Percentiles rank a stretch among this genome's conserved stretches.
phyloP scores from a whole-genome alignment of 2,329 filamentous ascomycete species.

The Fusarium metavorans region DNA sequence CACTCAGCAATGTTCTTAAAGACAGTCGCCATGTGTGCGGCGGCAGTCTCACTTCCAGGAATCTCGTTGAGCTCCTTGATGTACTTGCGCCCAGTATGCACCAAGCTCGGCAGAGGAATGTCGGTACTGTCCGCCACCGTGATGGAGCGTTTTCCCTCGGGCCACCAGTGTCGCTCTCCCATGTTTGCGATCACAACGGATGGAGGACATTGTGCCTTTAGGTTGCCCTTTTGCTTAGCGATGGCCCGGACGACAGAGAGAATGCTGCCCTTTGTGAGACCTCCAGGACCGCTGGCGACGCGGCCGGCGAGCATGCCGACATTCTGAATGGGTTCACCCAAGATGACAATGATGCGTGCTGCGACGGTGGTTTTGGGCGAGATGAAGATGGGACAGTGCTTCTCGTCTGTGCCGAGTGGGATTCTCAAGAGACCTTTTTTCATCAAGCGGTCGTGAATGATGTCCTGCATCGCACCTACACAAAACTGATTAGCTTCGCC shows the following conservation, averaged over 20 bases:
- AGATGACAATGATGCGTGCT: slow-evolving; percentile 76
- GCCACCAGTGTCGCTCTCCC: slow-evolving; percentile 83
- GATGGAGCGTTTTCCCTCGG: slow-evolving; percentile 70
- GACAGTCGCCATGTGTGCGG: slow-evolving; percentile 74
- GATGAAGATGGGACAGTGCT: slow-evolving; percentile 76
- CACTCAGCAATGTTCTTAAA: slow-evolving; percentile 72
- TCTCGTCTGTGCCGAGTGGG: slow-evolving; percentile 71
- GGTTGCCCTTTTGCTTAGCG: slow-evolving; percentile 49
- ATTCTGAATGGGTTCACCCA: slow-evolving; percentile 79
- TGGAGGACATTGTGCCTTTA: slow-evolving; percentile 53
- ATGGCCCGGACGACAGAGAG: slow-evolving; percentile 70
- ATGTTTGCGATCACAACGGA: slow-evolving; percentile 82
- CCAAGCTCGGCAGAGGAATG: slow-evolving; percentile 72
- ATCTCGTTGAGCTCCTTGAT: slow-evolving; percentile 70
- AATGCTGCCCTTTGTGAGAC: slow-evolving; percentile 77
- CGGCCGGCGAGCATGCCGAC: slow-evolving; percentile 82
- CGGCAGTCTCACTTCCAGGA: slow-evolving; percentile 65
- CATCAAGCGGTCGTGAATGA: slow-evolving; percentile 72
- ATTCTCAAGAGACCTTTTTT: slow-evolving; percentile 69
- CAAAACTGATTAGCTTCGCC: not conserved
- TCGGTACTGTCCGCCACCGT: slow-evolving; percentile 67
- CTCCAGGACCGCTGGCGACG: slow-evolving; percentile 70
- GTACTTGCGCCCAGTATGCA: slow-evolving; percentile 67
- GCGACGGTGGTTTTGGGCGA: slow-evolving; percentile 64
- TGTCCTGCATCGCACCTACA: slow-evolving; percentile 70